Evolutionary conservation across 139 green algal genomes (phyloP), one percentile per base, ranked within the genome.

Genomic region (Pycnococcus provasolii): DNA sequence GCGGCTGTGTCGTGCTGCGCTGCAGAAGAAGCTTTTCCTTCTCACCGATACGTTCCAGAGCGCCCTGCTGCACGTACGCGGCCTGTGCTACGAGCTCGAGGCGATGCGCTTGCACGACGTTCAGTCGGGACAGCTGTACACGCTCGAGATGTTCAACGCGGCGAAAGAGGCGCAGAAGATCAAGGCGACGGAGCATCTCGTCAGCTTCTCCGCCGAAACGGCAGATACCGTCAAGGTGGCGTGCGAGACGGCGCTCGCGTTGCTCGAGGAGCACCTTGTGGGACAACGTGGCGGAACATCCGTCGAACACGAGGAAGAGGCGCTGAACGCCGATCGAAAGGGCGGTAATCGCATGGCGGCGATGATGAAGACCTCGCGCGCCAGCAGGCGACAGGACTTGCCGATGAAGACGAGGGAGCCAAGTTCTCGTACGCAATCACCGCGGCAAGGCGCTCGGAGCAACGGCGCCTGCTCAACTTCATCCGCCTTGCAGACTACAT

Each of bases 11-110:
- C 80, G 72, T 55, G 52, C 63, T 2, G 58, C 59, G 2, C 70
- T 93, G 62, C 48, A 82, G 65, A 81, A 82, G 57, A 82, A 83
- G 73, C 80, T 90, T 44, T 90, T 90, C 70, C 42, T 84, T 53
- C 76, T 90, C n/a, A 83, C 67, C 48, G 78, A 79, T 2, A 71
- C 87, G 5, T 87, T 90, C 61, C 84, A 90, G 73, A 37, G 45
- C 6, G 61, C 73, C 3, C 66, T 87, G 68, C 72, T 75, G 43
- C 53, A 68, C 53, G 47, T 74, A 77, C 64, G 75, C 40, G 62
- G 45, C 40, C 72, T 88, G 40, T 92, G 86, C 75, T 68, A 77
- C 63, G 70, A 84, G 42, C 71, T 89, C 0, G 79, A 59, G 51
- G 53, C 58, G 62, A 70, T 79, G 69, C 71, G 76, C 2, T 64